These are phyloP conservation scores for Sindora glabra DNA, from an alignment of 306 rosid genomes.

Conservation along the genomic window DNA sequence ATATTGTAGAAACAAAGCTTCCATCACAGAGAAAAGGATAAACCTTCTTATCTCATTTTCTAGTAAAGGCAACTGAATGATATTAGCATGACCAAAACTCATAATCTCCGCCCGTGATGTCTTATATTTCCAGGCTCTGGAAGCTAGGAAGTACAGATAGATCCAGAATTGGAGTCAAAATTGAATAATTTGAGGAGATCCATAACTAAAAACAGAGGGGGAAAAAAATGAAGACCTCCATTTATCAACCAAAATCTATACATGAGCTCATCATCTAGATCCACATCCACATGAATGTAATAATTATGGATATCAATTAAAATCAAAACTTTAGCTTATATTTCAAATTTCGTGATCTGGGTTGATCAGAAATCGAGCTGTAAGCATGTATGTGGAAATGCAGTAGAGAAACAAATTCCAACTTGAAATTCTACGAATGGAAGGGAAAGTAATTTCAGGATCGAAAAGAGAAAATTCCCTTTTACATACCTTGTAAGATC, in stretches of 20 bases:
- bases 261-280: constrained; percentile 21
- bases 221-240: constrained; percentile 6
- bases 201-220: background rate
- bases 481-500: constrained; percentile 69
- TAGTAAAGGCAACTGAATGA: background rate
- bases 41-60: background rate
- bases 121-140: background rate
- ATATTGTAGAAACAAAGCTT: background rate
- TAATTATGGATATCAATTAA: constrained; percentile 7
- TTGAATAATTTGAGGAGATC: background rate
- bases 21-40: background rate
- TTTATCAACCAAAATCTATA: background rate
- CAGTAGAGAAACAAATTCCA: background rate
- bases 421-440: background rate
- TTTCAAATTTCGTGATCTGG: constrained; percentile 12
- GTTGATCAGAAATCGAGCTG: background rate
- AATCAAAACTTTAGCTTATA: background rate
- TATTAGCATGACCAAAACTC: background rate
- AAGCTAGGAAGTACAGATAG: background rate
- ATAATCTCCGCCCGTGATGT: background rate
- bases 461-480: background rate
- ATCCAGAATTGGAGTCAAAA: constrained; percentile 8
- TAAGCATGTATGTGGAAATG: background rate
- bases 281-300: constrained; percentile 11
- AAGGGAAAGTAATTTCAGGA: background rate